These are phyloP conservation scores for Acanthamoeba lenticulata DNA, from an alignment of 208 protist species.

Conservation along the genomic window DNA sequence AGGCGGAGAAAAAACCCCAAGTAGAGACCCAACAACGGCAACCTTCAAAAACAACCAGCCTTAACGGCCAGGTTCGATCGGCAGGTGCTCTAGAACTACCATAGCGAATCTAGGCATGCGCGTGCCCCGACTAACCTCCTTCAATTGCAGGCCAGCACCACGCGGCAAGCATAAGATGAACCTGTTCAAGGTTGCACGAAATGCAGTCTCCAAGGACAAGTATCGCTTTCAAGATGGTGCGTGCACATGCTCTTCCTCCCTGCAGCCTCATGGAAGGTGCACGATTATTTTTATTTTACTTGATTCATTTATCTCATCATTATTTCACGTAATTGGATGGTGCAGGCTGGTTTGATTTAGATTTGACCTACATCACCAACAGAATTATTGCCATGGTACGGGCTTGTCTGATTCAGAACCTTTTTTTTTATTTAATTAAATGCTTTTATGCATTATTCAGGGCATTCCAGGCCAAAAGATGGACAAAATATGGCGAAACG, in stretches of 20 bases:
- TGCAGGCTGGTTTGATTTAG: conserved; percentile 36
- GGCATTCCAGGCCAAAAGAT: conserved; percentile 46
- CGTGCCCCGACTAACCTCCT: no score
- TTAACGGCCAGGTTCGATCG: no score
- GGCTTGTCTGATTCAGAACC: not conserved
- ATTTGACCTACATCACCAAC: conserved; percentile 86
- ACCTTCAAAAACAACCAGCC: no score
- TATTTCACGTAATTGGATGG: no score
- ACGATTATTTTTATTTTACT: not conserved
- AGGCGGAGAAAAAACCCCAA: no score
- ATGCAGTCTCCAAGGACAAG: conserved; percentile 87
- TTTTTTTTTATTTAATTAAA: not conserved
- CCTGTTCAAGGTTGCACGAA: conserved; percentile 22
- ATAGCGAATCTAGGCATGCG: no score
- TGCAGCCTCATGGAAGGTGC: not conserved
- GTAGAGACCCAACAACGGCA: no score
- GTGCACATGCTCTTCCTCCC: not conserved
- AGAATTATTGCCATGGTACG: conserved; percentile 73
- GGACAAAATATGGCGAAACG: conserved; percentile 57
- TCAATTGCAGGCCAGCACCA: not conserved
- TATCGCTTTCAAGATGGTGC: conserved; percentile 85
- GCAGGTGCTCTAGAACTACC: no score
- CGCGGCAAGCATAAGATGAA: not conserved
- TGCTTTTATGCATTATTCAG: not conserved
- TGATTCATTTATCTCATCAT: not conserved